A percentile compares a stretch with the other conserved stretches of the same genome.
phyloP scores from a whole-genome alignment of 805 yeast species.

The Lachancea dasiensis region DNA sequence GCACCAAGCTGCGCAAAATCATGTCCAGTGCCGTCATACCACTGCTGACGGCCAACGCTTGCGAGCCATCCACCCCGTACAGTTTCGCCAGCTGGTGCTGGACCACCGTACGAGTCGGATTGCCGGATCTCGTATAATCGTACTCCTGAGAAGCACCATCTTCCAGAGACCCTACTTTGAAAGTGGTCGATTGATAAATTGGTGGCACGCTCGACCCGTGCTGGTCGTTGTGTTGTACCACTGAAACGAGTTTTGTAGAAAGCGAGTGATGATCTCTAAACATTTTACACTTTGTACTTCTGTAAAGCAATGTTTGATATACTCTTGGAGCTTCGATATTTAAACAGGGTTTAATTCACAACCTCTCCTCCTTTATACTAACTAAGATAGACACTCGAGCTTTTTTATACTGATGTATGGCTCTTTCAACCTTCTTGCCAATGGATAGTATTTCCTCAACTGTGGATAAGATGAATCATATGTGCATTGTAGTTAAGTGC shows the following conservation, averaged over 20 bases:
- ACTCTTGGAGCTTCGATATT: not conserved
- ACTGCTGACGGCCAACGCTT: slow-evolving; percentile 75
- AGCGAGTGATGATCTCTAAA: slow-evolving; percentile 7
- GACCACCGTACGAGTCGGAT: slow-evolving; percentile 80
- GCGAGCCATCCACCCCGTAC: slow-evolving; percentile 57
- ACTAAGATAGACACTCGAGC: not conserved
- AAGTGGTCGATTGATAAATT: slow-evolving; percentile 89
- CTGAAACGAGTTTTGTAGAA: slow-evolving; percentile 12
- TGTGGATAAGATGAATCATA: too few species aligned
- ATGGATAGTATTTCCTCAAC: too few species aligned
- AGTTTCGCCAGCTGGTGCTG: slow-evolving; percentile 73
- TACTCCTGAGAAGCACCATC: slow-evolving; percentile 47
- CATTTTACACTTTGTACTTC: not conserved
- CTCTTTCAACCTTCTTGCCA: not conserved
- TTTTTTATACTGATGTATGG: not conserved
- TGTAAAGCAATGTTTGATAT: not conserved
- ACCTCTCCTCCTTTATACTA: too few species aligned
- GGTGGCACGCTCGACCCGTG: slow-evolving; percentile 82
- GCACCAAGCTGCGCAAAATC: slow-evolving; percentile 55
- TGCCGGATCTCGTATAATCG: slow-evolving; percentile 87
- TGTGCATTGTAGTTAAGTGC: too few species aligned
- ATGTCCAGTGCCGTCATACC: slow-evolving; percentile 95
- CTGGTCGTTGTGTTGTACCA: slow-evolving; percentile 46
- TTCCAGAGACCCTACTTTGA: slow-evolving; percentile 69
- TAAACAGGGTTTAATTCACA: too few species aligned